phyloP scores from a whole-genome alignment of 257 asterid genomes.

The Solanum chmielewskii region DNA sequence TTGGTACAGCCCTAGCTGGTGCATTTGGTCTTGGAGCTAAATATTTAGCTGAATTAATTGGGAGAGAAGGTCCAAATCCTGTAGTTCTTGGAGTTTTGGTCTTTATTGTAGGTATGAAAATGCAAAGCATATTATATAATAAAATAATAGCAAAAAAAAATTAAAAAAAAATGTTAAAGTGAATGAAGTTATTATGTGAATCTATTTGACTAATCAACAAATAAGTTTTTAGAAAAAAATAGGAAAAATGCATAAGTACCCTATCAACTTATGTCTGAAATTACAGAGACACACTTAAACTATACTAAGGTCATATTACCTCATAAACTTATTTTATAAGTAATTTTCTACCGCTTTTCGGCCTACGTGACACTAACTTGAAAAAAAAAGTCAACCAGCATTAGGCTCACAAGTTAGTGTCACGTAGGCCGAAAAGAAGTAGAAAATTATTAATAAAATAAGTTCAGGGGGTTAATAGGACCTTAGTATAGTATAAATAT shows the following conservation, averaged over 20 bases:
- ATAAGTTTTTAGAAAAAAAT: no score
- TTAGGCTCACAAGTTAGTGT: accelerated
- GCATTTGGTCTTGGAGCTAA: constrained; percentile 65
- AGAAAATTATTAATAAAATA: no score
- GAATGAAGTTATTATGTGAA: not conserved
- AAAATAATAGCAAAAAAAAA: not conserved
- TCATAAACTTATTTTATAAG: accelerated
- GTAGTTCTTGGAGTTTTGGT: constrained; percentile 50
- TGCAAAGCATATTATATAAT: no score
- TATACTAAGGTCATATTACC: no score
- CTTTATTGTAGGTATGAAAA: constrained; percentile 38
- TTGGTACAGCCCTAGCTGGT: constrained; percentile 56
- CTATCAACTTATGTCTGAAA: accelerated
- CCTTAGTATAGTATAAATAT: no score
- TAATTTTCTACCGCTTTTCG: no score
- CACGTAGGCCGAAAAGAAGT: no score
- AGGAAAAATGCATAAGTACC: no score
- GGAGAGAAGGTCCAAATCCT: constrained; percentile 49
- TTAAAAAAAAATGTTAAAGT: not conserved
- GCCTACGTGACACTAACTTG: no score
- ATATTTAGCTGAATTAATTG: constrained; percentile 42
- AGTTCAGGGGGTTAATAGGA: no score
- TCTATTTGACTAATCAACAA: not conserved
- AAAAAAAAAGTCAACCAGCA: no score
- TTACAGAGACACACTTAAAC: accelerated